These are phyloP conservation scores for Candida dubliniensis DNA, from an alignment of 1,139 yeast genomes.

Conservation along the genomic window DNA sequence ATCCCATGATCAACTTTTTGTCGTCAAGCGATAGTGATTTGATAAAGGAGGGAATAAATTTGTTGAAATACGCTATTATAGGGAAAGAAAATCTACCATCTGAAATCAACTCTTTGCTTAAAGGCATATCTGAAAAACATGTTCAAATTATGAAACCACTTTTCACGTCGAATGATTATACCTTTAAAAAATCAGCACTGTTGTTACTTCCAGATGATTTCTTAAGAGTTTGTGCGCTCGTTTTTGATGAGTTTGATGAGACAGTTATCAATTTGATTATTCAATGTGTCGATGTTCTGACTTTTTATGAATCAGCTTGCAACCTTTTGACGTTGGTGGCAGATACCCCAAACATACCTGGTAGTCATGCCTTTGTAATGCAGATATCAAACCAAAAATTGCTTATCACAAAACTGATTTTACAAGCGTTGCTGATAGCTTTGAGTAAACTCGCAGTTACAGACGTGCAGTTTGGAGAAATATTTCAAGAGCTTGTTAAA, in stretches of 20 bases:
- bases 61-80: slow-evolving; percentile 40
- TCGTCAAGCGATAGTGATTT: slow-evolving; percentile 30
- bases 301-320: slow-evolving; percentile 30
- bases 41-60: slow-evolving; percentile 36
- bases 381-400: slow-evolving; percentile 38
- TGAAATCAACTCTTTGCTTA: slow-evolving; percentile 23
- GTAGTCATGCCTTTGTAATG: slow-evolving; percentile 33
- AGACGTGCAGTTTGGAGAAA: slow-evolving; percentile 31
- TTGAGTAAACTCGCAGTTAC: slow-evolving; percentile 35
- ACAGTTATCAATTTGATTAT: slow-evolving; percentile 24
- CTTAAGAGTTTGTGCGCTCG: slow-evolving; percentile 33
- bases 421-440: slow-evolving; percentile 28
- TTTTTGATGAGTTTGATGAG: slow-evolving; percentile 26
- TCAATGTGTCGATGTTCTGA: slow-evolving; percentile 26
- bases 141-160: slow-evolving; percentile 33
- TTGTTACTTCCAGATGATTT: slow-evolving; percentile 37
- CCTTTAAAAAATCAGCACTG: slow-evolving; percentile 24
- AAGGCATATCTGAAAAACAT: slow-evolving; percentile 29
- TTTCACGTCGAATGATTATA: slow-evolving; percentile 26
- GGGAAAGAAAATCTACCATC: slow-evolving; percentile 36
- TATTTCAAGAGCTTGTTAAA: slow-evolving; percentile 31
- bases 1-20: slow-evolving; percentile 38
- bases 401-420: slow-evolving; percentile 28
- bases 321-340: slow-evolving; percentile 31
- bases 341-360: slow-evolving; percentile 32